These are phyloP conservation scores for Wolfiporia cocos DNA, from an alignment of 1,284 basidiomycete genomes.

Conservation along the genomic window DNA sequence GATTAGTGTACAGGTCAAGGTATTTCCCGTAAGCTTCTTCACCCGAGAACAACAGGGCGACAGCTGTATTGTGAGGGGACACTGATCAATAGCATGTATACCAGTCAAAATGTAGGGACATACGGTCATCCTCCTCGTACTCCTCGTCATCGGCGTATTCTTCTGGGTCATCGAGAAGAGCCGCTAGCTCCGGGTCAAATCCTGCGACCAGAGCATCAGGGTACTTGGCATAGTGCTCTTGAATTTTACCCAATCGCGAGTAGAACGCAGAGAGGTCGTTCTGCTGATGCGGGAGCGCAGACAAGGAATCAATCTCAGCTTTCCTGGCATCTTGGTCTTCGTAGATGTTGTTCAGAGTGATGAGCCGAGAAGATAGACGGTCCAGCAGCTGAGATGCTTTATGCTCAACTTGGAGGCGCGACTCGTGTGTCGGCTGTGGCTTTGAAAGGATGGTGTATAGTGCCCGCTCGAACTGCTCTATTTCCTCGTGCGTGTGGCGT, in stretches of 20 bases:
- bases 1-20: conserved; percentile 87
- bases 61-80: conserved; percentile 42
- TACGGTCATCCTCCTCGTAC: conserved; percentile 76
- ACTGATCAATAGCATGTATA: conserved; percentile 3
- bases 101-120: conserved; percentile 25
- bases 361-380: conserved; percentile 69
- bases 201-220: conserved; percentile 79
- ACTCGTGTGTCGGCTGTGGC: conserved; percentile 54
- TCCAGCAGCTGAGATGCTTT: conserved; percentile 83
- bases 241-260: conserved; percentile 86
- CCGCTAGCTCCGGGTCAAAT: conserved; percentile 76
- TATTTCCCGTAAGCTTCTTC: conserved; percentile 96
- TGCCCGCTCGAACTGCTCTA: conserved; percentile 82
- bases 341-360: conserved; percentile 65
- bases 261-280: conserved; percentile 93
- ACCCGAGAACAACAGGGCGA: conserved; percentile 89
- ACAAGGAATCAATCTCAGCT: conserved; percentile 56
- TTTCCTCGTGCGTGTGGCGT: conserved; percentile 92
- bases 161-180: conserved; percentile 71
- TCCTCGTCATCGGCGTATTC: conserved; percentile 68
- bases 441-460: conserved; percentile 69
- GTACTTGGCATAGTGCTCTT: conserved; percentile 95
- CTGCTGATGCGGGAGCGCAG: conserved; percentile 41
- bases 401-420: conserved; percentile 75
- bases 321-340: conserved; percentile 66